Conservation (phyloP, 352 stramenopile species). For the Phytophthora lateralis region DNA sequence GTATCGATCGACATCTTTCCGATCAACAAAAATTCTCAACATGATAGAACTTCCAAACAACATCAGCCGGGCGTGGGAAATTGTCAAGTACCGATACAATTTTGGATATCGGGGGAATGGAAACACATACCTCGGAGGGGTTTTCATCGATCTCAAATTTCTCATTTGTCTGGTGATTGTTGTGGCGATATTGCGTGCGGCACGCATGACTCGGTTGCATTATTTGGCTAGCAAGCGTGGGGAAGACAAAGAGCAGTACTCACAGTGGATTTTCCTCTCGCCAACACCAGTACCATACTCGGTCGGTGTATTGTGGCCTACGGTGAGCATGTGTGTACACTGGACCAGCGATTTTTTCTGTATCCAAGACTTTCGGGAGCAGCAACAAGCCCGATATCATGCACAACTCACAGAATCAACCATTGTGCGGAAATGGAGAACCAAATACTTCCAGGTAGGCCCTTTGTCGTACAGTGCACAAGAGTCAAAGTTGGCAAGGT, state of each 20-base stretch:
- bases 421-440: not conserved
- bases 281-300: conserved; percentile 40
- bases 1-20: conserved; percentile 22
- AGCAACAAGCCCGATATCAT: not conserved
- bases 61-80: not conserved
- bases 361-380: conserved; percentile 19
- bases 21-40: conserved; percentile 14
- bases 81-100: not conserved
- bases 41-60: conserved; percentile 17
- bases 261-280: conserved; percentile 15
- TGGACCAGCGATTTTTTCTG: conserved; percentile 46
- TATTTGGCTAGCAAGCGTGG: not conserved
- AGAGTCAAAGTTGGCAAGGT: not conserved
- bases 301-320: conserved; percentile 34
- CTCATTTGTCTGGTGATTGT: conserved; percentile 27
- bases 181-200: conserved; percentile 3
- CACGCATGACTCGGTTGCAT: conserved; percentile 2
- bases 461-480: conserved; percentile 1
- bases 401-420: not conserved
- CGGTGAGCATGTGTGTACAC: conserved; percentile 34
- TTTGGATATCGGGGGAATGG: conserved; percentile 23
- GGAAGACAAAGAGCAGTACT: not conserved
- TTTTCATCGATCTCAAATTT: conserved; percentile 43
- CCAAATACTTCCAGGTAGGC: not conserved
- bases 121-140: conserved; percentile 24